These are phyloP conservation scores for Lactarius tabidus DNA, from an alignment of 768 basidiomycete genomes.

Conservation along the genomic window DNA sequence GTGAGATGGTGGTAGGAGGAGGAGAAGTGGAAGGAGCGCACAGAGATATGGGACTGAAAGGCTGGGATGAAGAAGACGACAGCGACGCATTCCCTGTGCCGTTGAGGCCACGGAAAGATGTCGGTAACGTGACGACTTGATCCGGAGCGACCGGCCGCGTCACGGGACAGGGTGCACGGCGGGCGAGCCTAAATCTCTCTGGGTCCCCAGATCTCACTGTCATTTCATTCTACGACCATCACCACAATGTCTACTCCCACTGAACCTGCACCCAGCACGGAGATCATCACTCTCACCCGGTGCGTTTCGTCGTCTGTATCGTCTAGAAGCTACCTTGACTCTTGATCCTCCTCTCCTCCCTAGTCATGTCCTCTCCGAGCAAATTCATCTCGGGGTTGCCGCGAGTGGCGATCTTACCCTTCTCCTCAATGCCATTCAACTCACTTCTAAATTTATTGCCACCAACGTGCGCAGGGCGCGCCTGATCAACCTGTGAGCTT, in stretches of 20 bases:
- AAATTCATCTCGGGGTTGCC: constrained; percentile 71
- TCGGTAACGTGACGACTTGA: constrained; percentile 50
- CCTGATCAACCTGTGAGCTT: constrained; percentile 88
- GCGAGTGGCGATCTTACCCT: constrained; percentile 95
- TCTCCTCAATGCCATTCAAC: constrained; percentile 91
- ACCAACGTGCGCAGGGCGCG: constrained; percentile 97
- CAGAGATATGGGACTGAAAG: constrained; percentile 5
- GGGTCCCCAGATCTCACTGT: constrained; percentile 10
- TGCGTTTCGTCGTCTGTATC: constrained; percentile 35
- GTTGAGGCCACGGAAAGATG: constrained; percentile 64
- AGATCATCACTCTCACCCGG: constrained; percentile 92
- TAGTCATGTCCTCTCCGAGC: constrained; percentile 86
- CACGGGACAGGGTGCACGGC: not conserved
- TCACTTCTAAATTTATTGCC: constrained; percentile 95
- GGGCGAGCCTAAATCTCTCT: constrained; percentile 5
- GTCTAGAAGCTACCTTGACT: constrained; percentile 3
- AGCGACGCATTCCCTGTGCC: constrained; percentile 67
- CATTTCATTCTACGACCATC: constrained; percentile 14
- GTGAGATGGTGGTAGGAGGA: constrained; percentile 26
- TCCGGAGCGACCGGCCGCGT: constrained; percentile 5
- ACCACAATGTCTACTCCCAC: constrained; percentile 30
- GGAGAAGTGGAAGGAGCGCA: not conserved
- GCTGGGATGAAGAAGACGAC: constrained; percentile 52
- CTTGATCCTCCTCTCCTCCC: not conserved
- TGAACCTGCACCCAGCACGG: constrained; percentile 69